Conservation (phyloP, 441 rosid species). For the Corymbia calophylla region DNA sequence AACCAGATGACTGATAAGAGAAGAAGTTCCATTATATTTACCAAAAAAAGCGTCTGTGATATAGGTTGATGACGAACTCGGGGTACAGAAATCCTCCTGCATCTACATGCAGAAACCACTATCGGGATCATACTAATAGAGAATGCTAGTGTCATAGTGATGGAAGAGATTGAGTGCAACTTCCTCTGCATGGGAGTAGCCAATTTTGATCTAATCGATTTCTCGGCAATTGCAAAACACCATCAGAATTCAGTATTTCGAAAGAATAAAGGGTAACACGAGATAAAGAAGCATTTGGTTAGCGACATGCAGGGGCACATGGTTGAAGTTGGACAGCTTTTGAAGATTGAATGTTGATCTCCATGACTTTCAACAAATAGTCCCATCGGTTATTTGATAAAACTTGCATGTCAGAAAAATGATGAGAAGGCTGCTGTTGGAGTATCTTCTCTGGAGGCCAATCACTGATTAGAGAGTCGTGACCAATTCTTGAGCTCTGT, state of each 20-base stretch:
- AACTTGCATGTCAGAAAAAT: accelerated
- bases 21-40: background rate
- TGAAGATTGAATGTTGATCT: background rate
- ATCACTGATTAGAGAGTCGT: too few species aligned
- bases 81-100: background rate
- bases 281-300: background rate
- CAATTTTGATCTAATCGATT: background rate
- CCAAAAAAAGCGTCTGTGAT: accelerated
- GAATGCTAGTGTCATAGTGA: background rate
- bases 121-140: background rate
- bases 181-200: background rate
- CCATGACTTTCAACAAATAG: background rate
- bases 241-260: background rate
- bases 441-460: too few species aligned
- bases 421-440: too few species aligned
- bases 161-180: background rate
- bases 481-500: accelerated
- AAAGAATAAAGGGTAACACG: background rate
- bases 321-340: accelerated
- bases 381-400: too few species aligned
- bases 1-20: accelerated
- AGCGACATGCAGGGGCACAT: accelerated
- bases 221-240: accelerated
- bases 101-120: background rate
- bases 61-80: background rate